Percentiles rank a stretch among this genome's conserved stretches.
Conservation (phyloP, 2,329 filamentous ascomycete species). For the Ceratocystis lukuohia region DNA sequence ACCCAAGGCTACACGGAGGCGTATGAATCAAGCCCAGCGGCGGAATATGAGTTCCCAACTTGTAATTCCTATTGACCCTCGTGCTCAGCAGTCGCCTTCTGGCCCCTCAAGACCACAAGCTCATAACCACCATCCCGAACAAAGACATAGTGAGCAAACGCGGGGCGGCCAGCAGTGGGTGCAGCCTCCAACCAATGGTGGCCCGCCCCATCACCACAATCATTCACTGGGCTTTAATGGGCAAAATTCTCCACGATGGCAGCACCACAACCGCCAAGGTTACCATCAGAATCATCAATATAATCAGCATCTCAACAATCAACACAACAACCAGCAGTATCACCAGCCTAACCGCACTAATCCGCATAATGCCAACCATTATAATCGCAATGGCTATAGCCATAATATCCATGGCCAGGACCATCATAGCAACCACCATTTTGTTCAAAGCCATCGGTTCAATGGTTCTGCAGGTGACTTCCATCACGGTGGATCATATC, state of each 20-base stretch:
- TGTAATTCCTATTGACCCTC: slow-evolving; percentile 41
- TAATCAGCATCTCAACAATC: neutral
- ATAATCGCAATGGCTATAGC: neutral
- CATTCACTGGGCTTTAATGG: neutral
- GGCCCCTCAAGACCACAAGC: neutral
- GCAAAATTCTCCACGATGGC: neutral
- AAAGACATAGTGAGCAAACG: neutral
- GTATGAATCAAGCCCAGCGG: slow-evolving; percentile 49
- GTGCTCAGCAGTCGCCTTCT: slow-evolving; percentile 22
- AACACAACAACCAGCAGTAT: neutral
- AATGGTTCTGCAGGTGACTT: slow-evolving; percentile 4
- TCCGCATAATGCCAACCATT: neutral
- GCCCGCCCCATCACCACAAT: neutral
- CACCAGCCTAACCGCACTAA: neutral
- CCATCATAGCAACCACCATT: neutral
- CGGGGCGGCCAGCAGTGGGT: neutral
- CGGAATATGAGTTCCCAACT: slow-evolving; percentile 49
- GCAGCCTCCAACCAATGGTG: neutral
- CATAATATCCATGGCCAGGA: neutral
- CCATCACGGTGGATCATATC: neutral
- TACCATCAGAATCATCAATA: neutral
- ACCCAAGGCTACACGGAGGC: slow-evolving; percentile 24
- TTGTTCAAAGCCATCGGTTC: neutral
- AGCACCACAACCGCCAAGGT: neutral
- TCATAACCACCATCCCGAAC: neutral